Percentiles rank a stretch among this genome's conserved stretches.
Evolutionary conservation across 2,329 filamentous ascomycete genomes (phyloP).

Genomic region (Coniochaeta pulveracea): DNA sequence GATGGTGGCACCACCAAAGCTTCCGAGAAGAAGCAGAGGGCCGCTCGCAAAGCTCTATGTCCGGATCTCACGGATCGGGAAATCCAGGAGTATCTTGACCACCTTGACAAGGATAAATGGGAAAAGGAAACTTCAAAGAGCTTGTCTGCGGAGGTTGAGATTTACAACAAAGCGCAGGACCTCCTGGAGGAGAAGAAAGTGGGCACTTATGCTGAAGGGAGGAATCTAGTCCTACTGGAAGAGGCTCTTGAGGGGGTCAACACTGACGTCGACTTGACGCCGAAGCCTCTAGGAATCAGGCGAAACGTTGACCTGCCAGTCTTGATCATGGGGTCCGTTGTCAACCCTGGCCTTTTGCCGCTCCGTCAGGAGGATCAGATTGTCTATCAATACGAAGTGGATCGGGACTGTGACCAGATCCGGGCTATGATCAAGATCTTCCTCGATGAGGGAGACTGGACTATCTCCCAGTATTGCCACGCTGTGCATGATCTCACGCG

Average conservation of each 20-base stretch:
- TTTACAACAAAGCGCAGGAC: background rate
- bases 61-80: background rate
- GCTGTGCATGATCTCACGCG: background rate
- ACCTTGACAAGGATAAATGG: background rate
- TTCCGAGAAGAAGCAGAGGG: background rate
- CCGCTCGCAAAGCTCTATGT: background rate
- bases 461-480: slow-evolving; percentile 1
- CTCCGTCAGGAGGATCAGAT: background rate
- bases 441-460: background rate
- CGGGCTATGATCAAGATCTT: slow-evolving; percentile 6
- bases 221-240: background rate
- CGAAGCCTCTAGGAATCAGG: background rate
- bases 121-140: background rate
- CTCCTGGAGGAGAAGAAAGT: background rate
- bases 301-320: background rate
- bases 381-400: background rate
- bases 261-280: background rate
- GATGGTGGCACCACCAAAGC: no score
- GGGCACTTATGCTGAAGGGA: background rate
- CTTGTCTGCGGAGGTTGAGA: background rate
- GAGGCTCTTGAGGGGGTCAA: background rate
- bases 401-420: slow-evolving; percentile 4
- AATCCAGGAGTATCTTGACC: background rate
- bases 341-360: background rate
- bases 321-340: background rate